Base-by-base conservation (phyloP, 371 early-diverging fungal species). In the Blakeslea trispora region DNA sequence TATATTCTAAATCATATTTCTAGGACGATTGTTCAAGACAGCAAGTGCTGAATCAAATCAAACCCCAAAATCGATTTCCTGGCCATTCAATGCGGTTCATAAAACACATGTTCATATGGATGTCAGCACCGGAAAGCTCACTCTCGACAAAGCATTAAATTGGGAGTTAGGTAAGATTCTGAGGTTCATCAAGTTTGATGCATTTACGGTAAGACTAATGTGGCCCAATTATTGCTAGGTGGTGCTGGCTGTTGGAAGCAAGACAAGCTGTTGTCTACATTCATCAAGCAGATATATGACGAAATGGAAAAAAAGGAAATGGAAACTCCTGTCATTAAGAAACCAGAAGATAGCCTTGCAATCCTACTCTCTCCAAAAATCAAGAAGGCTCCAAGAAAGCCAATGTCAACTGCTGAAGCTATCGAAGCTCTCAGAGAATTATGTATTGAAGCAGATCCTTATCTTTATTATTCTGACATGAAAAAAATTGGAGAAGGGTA, bases 371-470 rank as follows among this genome's bases (percentile, higher is more conserved):
- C 28, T 7, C 28, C 41, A 45, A 24, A 18, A 32, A 35, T 34
- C 17, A 13, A 21, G 11, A 19, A 14, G 24, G 19, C 53, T 37
- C 50, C 35, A 51, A 58, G 48, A 69, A 50, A 55, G 11, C 51
- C 2, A 37, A 59, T 62, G 50, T 35, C 60, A 21, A 52, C 71
- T 21, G 57, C 63, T 35, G 92, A 94, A 55, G 84, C 96, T 13
- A 84, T 97, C 45, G 87, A 85, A 18, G 79, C 87, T 23, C 76
- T 98, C 14, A 80, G 83, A 58, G 85, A 88, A 1, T 85, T 98
- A 18, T 95, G 95, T 74, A 93, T 87, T 45, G 85, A 86, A 49
- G 92, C 86, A 41, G 95, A 97, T 72, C 96, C 96, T 28, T 82
- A 79, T 31, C 46, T 63, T 41, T 19, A 66, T 8, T 80, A 79